Evolutionary conservation across 306 rosid species (phyloP), one percentile per base, ranked within the genome.

Genomic region (Prunus mume): DNA sequence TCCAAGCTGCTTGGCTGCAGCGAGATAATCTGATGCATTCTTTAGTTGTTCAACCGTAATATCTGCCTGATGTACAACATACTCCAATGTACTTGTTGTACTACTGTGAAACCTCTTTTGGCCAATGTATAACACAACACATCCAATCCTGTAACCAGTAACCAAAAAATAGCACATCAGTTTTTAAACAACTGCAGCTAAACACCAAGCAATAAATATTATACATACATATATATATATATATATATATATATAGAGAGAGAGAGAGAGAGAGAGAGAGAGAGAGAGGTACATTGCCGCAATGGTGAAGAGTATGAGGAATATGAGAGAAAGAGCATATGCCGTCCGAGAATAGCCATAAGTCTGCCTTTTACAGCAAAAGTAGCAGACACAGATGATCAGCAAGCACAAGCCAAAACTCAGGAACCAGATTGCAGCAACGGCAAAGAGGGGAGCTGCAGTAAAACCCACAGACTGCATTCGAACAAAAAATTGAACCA

Each of bases 381-480:
- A 80, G 72, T 45, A 68, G 61, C 81, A 84, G 55, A 87, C 25
- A 49, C 68, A 65, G 66, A 82, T 49, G 81, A 84, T 20, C n/a
- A 46, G 79, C 71, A 84, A 41, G 81, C 81, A 76, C 56, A 84
- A 27, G 12, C 90, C 90, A 54, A 85, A 82, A 77, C 81, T 85
- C 52, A 84, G 73, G 67, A 87, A 83, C 88, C 90, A 87, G 79
- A 67, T 60, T 68, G 81, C 83, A 80, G 88, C 88, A 38, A 84
- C 43, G 57, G 84, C 80, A 78, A 87, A 87, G 74, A 87, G 65
- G 41, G 90, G 88, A 67, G 68, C 88, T 63, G 90, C 90, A 52
- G 90, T 87, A 74, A 73, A 87, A 32, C 90, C 82, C 32, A 84
- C 90, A 46, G 90, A 87, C 90, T 87, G 86, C 75, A 73, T 43